Evolutionary conservation across 2,329 filamentous ascomycete genomes (phyloP), one percentile per base, ranked within the genome.

Genomic region (Talaromyces sp.): DNA sequence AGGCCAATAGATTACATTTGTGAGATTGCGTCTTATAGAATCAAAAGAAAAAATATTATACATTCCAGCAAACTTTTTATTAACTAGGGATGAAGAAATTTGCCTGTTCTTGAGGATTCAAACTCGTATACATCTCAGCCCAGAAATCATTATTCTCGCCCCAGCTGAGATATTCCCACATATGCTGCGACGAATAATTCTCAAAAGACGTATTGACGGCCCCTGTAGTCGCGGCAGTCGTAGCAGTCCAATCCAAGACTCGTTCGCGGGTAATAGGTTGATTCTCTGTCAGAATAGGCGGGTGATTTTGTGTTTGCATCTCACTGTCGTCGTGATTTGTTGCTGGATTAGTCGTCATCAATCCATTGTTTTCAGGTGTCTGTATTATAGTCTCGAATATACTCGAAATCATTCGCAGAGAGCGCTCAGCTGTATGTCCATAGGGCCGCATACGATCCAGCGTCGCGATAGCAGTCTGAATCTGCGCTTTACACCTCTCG

Each of bases 101-200:
- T 83, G 48, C 83, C 85, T 73, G 83, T 86, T 59, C 56, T 4
- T 41, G 56, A 41, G 22, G 22, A 45, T 59, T 31, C 14, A 59
- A 16, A 45, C 22, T 59, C 7, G 14, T 41, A 33, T 43, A 59
- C 13, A 43, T 1, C 39, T n/a, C 75, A 83, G 24, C 76, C 77
- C 13, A 83, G 82, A 47, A 77, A 84, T 45, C 77, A 64, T 86
- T 83, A 82, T 75, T 86, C 37, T 75, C 82, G 59, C 81, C 78
- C 43, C 72, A 81, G 64, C 69, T 86, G 13, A 79, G 84, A 4
- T 82, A 83, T 16, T 78, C 85, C 63, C 84, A 87, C 68, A 79
- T 83, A 9, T 84, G 87, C 73, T 87, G 84, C 84, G 85, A 84
- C 5, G 84, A 87, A 70, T 84, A 85, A 52, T 80, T 86, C 69